Base-by-base conservation (phyloP, 1,139 yeast species). In the Magnusiomyces paraingens region DNA sequence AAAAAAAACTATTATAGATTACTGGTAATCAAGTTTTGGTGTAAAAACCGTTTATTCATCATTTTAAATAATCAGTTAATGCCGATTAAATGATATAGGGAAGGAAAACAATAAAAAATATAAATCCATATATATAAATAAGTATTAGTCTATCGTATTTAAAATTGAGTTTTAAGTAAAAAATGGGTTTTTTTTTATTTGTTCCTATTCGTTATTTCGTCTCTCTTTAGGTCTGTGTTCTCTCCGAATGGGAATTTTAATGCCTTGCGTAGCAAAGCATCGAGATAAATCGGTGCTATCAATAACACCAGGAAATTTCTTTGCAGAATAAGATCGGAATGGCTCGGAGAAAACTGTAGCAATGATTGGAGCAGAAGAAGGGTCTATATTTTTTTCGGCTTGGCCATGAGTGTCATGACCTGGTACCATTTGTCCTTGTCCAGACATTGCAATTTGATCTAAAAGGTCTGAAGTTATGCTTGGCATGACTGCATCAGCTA, bases 241-340 rank as follows among this genome's bases (percentile, higher is more conserved):
- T 8, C 66, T 55, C 52, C 77, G 65, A 39, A 73, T 70, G 14
- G 77, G 74, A 22, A 74, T 73, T 56, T 72, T 71, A 55, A 74
- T 69, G n/a, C 78, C 78, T 58, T 74, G 78, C 44, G 67, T 64
- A 1, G 75, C 77, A 62, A 74, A 74, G 21, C 73, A 68, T 40
- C 73, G 62, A 35, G 76, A 73, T 43, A 74, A 63, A 4, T 70
- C 69, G 1, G 75, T 71, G 39, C 73, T 65, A 50, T 73, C 76
- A 46, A 72, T 72, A 22, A 74, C 77, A 8, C 78, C 78, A 0
- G 78, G 78, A 56, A 73, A 74, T 57, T 69, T 71, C 57, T 74
- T 74, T 2, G 78, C 77, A 26, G 74, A 69, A 56, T 67, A 74
- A 1, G 73, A 75, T 43, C 63, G 63, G 61, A 74, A 73, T 2